Evolutionary conservation across 2,329 filamentous ascomycete genomes (phyloP).

Genomic region (Alternaria arborescens): DNA sequence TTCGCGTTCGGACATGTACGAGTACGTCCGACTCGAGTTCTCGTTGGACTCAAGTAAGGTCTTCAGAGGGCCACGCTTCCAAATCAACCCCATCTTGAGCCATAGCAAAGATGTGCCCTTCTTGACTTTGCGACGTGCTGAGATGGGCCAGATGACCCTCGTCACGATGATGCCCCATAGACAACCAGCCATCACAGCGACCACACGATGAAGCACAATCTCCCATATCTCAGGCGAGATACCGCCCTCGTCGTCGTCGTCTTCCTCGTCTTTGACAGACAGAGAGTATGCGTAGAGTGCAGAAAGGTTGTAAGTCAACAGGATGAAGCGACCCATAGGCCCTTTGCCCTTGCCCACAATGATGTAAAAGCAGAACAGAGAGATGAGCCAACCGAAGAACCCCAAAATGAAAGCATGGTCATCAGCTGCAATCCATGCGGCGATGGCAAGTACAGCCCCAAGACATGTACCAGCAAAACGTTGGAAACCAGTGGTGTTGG

Average conservation of each 20-base stretch:
- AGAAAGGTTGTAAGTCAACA: conserved; percentile 95
- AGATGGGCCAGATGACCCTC: conserved; percentile 91
- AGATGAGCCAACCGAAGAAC: conserved; percentile 81
- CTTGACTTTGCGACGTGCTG: conserved; percentile 85
- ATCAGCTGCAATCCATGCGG: conserved; percentile 78
- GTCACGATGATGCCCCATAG: conserved; percentile 93
- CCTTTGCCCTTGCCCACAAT: conserved; percentile 85
- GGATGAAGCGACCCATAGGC: conserved; percentile 89
- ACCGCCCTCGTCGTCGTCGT: conserved; percentile 85
- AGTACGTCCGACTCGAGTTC: conserved; percentile 37
- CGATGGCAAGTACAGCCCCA: conserved; percentile 77
- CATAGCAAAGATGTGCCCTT: conserved; percentile 90
- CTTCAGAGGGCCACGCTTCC: conserved; percentile 90
- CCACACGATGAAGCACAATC: conserved; percentile 86
- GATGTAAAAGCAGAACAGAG: conserved; percentile 86
- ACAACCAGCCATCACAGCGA: conserved; percentile 85
- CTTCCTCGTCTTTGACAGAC: conserved; percentile 78
- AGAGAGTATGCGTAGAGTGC: conserved; percentile 94
- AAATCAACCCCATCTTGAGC: conserved; percentile 93
- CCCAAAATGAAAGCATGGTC: conserved; percentile 80
- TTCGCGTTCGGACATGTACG: conserved; percentile 88
- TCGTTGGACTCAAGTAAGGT: conserved; percentile 63
- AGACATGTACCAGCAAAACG: conserved; percentile 87
- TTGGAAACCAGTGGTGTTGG: conserved; percentile 89
- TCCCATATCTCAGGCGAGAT: conserved; percentile 83